Evolutionary conservation across 1,139 yeast genomes (phyloP).

Genomic region (Candida gigantensis): DNA sequence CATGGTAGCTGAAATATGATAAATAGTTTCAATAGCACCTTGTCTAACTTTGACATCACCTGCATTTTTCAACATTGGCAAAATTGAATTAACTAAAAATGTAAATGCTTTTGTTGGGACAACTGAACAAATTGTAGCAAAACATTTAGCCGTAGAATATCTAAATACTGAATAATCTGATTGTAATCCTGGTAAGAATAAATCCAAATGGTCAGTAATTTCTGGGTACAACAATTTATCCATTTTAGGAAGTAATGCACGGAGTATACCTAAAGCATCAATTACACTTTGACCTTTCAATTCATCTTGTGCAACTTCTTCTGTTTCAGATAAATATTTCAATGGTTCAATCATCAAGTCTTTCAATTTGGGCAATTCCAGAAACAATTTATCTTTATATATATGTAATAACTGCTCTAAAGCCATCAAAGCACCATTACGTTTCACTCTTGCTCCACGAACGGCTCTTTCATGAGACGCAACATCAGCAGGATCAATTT

Average conservation of each 20-base stretch:
- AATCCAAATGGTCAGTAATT: constrained; percentile 48
- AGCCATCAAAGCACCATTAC: constrained; percentile 80
- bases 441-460: constrained; percentile 73
- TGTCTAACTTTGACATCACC: constrained; percentile 78
- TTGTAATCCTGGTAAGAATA: constrained; percentile 61
- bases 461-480: constrained; percentile 64
- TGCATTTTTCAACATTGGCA: constrained; percentile 83
- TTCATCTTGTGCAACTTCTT: constrained; percentile 43
- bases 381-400: constrained; percentile 59
- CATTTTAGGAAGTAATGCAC: constrained; percentile 72
- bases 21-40: constrained; percentile 91
- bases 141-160: constrained; percentile 87
- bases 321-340: constrained; percentile 26
- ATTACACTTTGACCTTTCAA: constrained; percentile 76
- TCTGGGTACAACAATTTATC: constrained; percentile 49
- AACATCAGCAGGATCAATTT: constrained; percentile 66
- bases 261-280: constrained; percentile 81
- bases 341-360: constrained; percentile 72
- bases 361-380: constrained; percentile 65
- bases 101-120: constrained; percentile 77
- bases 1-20: constrained; percentile 83
- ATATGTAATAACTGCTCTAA: constrained; percentile 54
- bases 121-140: constrained; percentile 78
- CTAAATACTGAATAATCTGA: constrained; percentile 79
- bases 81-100: constrained; percentile 69